phyloP scores from a whole-genome alignment of 78 protist genomes.

The Anaeramoeba flamelloides region DNA sequence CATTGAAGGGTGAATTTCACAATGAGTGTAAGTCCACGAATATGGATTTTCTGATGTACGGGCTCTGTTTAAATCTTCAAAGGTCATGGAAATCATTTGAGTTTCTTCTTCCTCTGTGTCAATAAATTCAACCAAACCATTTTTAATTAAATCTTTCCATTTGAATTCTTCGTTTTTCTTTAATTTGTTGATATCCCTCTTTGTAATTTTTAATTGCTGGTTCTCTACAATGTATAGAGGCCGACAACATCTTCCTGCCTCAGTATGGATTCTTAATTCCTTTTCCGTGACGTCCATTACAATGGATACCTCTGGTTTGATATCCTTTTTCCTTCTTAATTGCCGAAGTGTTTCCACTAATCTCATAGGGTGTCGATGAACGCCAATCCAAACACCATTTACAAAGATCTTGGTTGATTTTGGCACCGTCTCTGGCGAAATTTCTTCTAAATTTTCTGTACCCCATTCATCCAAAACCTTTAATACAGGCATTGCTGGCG shows the following conservation, averaged over 20 bases:
- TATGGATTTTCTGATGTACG: background rate
- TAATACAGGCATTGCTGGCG: conserved; percentile 19
- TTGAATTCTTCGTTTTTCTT: background rate
- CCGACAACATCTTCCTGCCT: conserved; percentile 83
- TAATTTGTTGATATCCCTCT: conserved; percentile 29
- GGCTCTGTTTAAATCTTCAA: conserved; percentile 26
- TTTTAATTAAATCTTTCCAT: conserved; percentile 43
- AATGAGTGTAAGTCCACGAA: conserved; percentile 76
- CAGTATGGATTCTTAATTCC: conserved; percentile 63
- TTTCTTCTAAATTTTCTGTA: conserved; percentile 53
- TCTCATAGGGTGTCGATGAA: conserved; percentile 56
- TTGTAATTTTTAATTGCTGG: conserved; percentile 22
- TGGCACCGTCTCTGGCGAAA: conserved; percentile 13
- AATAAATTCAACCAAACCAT: conserved; percentile 80
- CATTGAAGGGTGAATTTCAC: conserved; percentile 99
- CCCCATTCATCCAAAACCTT: conserved; percentile 42
- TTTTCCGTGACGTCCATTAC: conserved; percentile 61
- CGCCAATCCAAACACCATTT: conserved; percentile 95
- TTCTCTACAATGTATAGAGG: conserved; percentile 85
- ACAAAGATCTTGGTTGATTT: conserved; percentile 75
- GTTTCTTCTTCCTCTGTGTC: conserved; percentile 93
- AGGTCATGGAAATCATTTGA: conserved; percentile 57
- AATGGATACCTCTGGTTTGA: conserved; percentile 39
- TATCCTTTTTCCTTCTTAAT: conserved; percentile 48
- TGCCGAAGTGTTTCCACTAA: conserved; percentile 47